phyloP scores from a whole-genome alignment of 106 monocot genomes.

The Ottelia alismoides region DNA sequence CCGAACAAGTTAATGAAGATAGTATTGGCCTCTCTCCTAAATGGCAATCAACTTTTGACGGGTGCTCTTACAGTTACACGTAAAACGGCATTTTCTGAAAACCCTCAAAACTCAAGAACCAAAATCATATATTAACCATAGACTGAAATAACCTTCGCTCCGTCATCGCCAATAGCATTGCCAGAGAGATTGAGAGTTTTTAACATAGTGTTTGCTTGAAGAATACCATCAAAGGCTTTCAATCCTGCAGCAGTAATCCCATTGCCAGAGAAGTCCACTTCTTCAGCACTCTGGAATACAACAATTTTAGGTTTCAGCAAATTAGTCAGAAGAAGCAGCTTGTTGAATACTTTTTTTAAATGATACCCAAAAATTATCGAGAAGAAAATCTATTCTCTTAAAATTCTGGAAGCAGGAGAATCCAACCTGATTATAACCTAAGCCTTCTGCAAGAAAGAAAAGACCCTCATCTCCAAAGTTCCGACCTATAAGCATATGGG shows the following conservation, averaged over 20 bases:
- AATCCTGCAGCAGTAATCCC: slow-evolving; percentile 84
- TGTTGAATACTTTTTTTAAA: neutral
- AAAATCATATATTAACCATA: neutral
- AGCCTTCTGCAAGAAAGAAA: slow-evolving; percentile 92
- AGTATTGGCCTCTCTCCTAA: too few species aligned
- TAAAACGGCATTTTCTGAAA: too few species aligned
- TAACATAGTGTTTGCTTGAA: slow-evolving; percentile 66
- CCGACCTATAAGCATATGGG: slow-evolving; percentile 56
- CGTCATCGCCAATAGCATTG: slow-evolving; percentile 93
- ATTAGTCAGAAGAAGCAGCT: neutral
- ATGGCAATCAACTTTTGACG: too few species aligned
- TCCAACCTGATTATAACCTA: slow-evolving; percentile 93
- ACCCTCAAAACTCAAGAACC: too few species aligned
- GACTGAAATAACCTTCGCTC: slow-evolving; percentile 53
- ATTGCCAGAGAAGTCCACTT: slow-evolving; percentile 94
- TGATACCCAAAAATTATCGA: too few species aligned
- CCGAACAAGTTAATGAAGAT: too few species aligned
- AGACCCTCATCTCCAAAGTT: slow-evolving; percentile 95
- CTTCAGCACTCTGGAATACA: slow-evolving; percentile 70
- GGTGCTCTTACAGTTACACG: too few species aligned
- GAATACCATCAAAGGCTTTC: slow-evolving; percentile 95
- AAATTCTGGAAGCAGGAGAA: too few species aligned
- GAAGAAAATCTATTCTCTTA: too few species aligned
- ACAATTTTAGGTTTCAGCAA: neutral
- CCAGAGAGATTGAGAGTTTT: slow-evolving; percentile 94